phyloP scores from a whole-genome alignment of 768 basidiomycete genomes.

The Trametes coccinea region DNA sequence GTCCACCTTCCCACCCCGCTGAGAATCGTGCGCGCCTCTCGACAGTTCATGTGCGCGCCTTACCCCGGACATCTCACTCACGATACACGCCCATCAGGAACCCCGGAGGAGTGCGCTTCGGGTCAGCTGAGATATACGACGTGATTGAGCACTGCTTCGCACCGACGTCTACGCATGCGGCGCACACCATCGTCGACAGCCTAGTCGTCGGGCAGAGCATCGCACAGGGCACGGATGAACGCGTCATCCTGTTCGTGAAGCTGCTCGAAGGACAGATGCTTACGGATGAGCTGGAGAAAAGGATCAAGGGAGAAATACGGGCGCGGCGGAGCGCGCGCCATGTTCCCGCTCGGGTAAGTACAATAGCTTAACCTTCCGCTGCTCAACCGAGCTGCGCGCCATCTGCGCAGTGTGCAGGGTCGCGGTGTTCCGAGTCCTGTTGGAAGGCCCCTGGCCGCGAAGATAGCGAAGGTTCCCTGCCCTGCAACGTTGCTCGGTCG shows the following conservation, averaged over 20 bases:
- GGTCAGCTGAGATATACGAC: conserved; percentile 79
- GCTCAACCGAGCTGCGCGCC: conserved; percentile 1
- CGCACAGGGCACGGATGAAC: conserved; percentile 65
- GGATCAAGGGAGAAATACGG: conserved; percentile 63
- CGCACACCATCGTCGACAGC: conserved; percentile 55
- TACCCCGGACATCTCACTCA: conserved; percentile 6
- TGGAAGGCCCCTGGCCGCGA: not conserved
- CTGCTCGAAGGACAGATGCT: conserved; percentile 51
- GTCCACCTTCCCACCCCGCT: conserved; percentile 28
- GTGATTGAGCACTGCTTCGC: conserved; percentile 70
- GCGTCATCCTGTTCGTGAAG: conserved; percentile 76
- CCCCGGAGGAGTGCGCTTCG: conserved; percentile 82
- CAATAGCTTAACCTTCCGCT: conserved; percentile 10
- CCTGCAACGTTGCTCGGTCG: conserved; percentile 27
- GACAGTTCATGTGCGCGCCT: not conserved
- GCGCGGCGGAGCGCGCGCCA: conserved; percentile 67
- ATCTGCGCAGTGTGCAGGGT: not conserved
- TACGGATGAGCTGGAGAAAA: conserved; percentile 50
- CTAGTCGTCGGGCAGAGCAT: conserved; percentile 73
- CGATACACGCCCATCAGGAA: conserved; percentile 45
- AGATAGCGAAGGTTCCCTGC: not conserved
- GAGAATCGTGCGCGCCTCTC: not conserved
- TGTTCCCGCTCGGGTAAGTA: conserved; percentile 68
- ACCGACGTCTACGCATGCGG: conserved; percentile 37
- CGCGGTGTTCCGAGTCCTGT: not conserved